Evolutionary conservation across 192 early-diverging fungal genomes (phyloP).

Genomic region (Coemansia erecta): DNA sequence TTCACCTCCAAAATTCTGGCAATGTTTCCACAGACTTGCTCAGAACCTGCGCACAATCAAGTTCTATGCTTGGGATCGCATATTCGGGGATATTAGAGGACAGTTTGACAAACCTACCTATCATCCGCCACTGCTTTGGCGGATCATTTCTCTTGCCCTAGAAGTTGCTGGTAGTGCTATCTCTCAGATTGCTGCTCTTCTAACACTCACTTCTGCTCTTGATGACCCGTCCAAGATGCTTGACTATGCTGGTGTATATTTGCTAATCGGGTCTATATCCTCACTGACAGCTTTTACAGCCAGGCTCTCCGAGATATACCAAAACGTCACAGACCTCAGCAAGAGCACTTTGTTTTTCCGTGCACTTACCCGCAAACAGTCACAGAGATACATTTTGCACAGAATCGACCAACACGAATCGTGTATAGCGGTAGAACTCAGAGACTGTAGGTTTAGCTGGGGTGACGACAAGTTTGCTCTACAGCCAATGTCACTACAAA

Average conservation of each 20-base stretch:
- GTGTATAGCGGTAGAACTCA: constrained; percentile 4
- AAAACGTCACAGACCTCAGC: too few relatives aligned
- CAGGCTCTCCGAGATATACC: too few relatives aligned
- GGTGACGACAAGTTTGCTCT: constrained; percentile 21
- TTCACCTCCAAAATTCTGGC: too few relatives aligned
- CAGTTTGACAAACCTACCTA: neutral
- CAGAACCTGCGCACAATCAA: constrained; percentile 40
- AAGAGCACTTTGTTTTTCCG: too few relatives aligned
- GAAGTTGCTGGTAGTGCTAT: neutral
- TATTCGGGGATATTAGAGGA: constrained; percentile 19
- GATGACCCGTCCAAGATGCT: neutral
- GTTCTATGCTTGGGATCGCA: constrained; percentile 59
- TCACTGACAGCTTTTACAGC: too few relatives aligned
- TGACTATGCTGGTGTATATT: neutral
- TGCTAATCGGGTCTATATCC: neutral
- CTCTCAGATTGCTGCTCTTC: neutral
- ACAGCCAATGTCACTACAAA: constrained; percentile 5
- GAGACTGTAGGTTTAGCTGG: constrained; percentile 24
- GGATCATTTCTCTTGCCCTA: neutral
- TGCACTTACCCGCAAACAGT: too few relatives aligned
- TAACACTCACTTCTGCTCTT: neutral
- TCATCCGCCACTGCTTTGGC: neutral
- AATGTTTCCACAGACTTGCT: too few relatives aligned
- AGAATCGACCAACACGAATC: constrained; percentile 9
- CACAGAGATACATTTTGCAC: neutral